A percentile compares a stretch with the other conserved stretches of the same genome.
Evolutionary conservation across 108 stramenopile genomes (phyloP).

Genomic region (Cyclotella choctawhatcheeana): DNA sequence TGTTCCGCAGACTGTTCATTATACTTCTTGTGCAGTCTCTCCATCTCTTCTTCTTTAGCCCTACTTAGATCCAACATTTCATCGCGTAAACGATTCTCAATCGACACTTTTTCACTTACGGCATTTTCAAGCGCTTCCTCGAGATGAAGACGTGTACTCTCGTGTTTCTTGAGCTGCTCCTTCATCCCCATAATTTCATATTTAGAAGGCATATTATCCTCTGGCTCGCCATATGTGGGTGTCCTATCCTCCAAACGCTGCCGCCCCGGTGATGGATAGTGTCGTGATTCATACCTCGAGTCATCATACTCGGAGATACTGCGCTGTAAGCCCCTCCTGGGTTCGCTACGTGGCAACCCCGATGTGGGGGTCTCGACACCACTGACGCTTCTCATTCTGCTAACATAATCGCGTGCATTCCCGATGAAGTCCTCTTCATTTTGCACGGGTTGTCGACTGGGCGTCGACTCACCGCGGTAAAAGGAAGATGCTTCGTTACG

Average conservation of each 20-base stretch:
- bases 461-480: slow-evolving; percentile 2
- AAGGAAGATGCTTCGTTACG: slow-evolving; percentile 4
- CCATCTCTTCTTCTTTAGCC: background rate
- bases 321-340: background rate
- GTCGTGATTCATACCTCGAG: background rate
- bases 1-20: slow-evolving; percentile 13
- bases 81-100: background rate
- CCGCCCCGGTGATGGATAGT: background rate
- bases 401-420: slow-evolving; percentile 16
- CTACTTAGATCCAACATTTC: background rate
- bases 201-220: background rate
- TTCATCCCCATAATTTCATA: slow-evolving; percentile 42
- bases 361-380: background rate
- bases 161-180: slow-evolving; percentile 33
- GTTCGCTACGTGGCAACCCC: background rate
- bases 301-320: slow-evolving; percentile 7
- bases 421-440: slow-evolving; percentile 26
- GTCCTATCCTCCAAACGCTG: no score
- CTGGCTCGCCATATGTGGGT: background rate
- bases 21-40: slow-evolving; percentile 12
- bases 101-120: slow-evolving; percentile 7
- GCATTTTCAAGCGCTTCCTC: slow-evolving; percentile 11
- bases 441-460: no score
- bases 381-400: slow-evolving; percentile 23
- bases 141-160: slow-evolving; percentile 2